A percentile compares a stretch with the other conserved stretches of the same genome.
Evolutionary conservation across 2,329 filamentous ascomycete genomes (phyloP).

Genomic region (Fusarium musae): DNA sequence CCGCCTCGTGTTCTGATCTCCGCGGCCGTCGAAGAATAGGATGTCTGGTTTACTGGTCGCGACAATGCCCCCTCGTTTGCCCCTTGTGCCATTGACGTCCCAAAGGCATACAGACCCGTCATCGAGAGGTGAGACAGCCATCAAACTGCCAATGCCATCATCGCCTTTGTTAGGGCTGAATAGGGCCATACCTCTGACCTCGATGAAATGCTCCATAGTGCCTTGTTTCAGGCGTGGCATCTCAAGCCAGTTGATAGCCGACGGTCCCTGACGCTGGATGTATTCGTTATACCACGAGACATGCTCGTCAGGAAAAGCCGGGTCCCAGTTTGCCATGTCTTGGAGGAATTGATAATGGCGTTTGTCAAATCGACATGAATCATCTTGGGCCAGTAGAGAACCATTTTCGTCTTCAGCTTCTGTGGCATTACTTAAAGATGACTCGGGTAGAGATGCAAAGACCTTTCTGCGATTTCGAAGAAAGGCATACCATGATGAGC

Average conservation of each 20-base stretch:
- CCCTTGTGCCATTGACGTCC: slow-evolving; percentile 73
- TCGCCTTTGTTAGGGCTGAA: slow-evolving; percentile 65
- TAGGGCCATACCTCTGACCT: slow-evolving; percentile 79
- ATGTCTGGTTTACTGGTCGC: slow-evolving; percentile 74
- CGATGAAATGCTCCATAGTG: slow-evolving; percentile 61
- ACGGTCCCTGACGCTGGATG: slow-evolving; percentile 80
- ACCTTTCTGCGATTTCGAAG: slow-evolving; percentile 59
- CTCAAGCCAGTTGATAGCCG: slow-evolving; percentile 82
- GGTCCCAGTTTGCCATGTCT: slow-evolving; percentile 85
- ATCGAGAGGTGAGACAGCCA: slow-evolving; percentile 81
- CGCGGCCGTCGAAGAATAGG: slow-evolving; percentile 67
- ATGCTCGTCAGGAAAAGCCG: slow-evolving; percentile 75
- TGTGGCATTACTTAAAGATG: slow-evolving; percentile 10
- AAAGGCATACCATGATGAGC: slow-evolving; percentile 73
- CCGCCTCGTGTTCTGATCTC: slow-evolving; percentile 56
- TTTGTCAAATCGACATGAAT: slow-evolving; percentile 12
- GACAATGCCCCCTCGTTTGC: slow-evolving; percentile 69
- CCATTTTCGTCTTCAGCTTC: slow-evolving; percentile 4
- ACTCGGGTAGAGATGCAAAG: slow-evolving; percentile 41
- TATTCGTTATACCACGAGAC: slow-evolving; percentile 92
- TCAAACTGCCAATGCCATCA: slow-evolving; percentile 55
- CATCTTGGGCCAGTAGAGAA: slow-evolving; percentile 43
- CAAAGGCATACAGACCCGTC: slow-evolving; percentile 90
- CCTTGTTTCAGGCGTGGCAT: slow-evolving; percentile 61
- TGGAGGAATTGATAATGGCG: slow-evolving; percentile 51